These are phyloP conservation scores for Cercospora zeina DNA, from an alignment of 2,329 filamentous ascomycete genomes.

Conservation along the genomic window DNA sequence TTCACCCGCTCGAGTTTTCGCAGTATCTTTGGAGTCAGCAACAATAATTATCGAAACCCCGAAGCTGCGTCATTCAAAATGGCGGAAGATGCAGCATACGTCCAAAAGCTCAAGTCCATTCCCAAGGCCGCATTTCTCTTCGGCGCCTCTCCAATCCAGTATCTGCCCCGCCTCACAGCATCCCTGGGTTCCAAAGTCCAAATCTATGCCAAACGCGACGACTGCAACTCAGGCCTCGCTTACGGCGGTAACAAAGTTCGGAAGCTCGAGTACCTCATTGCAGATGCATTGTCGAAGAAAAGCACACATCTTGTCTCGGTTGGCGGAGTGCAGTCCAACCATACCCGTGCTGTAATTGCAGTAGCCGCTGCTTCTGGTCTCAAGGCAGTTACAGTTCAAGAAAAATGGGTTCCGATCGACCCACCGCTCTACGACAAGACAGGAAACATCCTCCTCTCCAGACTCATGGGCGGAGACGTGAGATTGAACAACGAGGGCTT, in stretches of 20 bases:
- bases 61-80: not conserved
- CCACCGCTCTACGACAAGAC: constrained; percentile 48
- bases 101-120: constrained; percentile 47
- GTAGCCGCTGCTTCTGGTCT: constrained; percentile 40
- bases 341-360: constrained; percentile 43
- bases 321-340: constrained; percentile 44
- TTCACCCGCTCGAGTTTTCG: not conserved
- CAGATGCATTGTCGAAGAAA: constrained; percentile 37
- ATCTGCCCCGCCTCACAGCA: constrained; percentile 63
- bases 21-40: not conserved
- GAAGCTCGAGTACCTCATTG: constrained; percentile 44
- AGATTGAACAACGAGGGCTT: constrained; percentile 61
- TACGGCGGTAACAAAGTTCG: constrained; percentile 45
- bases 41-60: not conserved
- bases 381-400: constrained; percentile 38
- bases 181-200: constrained; percentile 58
- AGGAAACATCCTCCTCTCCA: constrained; percentile 69
- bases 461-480: constrained; percentile 56
- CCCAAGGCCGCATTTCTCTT: constrained; percentile 64
- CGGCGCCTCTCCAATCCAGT: constrained; percentile 67
- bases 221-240: constrained; percentile 52
- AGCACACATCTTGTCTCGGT: constrained; percentile 41
- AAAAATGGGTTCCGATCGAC: constrained; percentile 39
- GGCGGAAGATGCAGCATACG: constrained; percentile 26
- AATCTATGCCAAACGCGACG: constrained; percentile 71